Conservation (phyloP, 305 asterid species). For the Fraxinus angustifolia region DNA sequence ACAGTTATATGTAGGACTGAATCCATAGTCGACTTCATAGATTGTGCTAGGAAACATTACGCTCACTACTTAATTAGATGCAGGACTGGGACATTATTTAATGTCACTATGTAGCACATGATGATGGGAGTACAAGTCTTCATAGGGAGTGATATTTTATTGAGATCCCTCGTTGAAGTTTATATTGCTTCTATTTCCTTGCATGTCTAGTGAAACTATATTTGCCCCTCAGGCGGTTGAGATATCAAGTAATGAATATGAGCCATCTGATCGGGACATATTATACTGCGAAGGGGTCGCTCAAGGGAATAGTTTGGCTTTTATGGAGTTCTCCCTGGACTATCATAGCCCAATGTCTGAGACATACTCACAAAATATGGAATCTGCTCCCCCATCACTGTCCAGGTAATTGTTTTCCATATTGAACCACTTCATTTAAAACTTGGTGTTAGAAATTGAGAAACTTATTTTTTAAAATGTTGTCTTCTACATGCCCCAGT, state of each 20-base stretch:
- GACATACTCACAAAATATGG: constrained; percentile 74
- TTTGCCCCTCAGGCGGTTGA: constrained; percentile 69
- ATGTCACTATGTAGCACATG: neutral
- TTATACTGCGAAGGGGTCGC: constrained; percentile 92
- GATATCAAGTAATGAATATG: constrained; percentile 92
- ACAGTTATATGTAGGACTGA: neutral
- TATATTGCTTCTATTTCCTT: neutral
- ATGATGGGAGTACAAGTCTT: neutral
- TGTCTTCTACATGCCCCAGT: neutral
- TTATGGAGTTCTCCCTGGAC: constrained; percentile 87
- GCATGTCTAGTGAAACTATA: constrained; percentile 2
- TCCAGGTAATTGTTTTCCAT: constrained; percentile 44
- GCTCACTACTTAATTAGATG: neutral
- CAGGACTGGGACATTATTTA: neutral
- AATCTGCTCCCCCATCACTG: constrained; percentile 60
- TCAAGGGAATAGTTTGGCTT: constrained; percentile 87
- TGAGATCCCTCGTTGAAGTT: neutral
- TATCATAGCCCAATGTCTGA: constrained; percentile 96
- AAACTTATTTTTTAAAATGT: neutral
- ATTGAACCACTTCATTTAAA: neutral
- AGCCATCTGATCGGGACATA: constrained; percentile 86
- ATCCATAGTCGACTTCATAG: neutral
- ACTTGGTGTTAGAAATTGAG: neutral
- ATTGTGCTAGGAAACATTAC: neutral
- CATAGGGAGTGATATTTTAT: neutral